Conservation (phyloP, 2,329 filamentous ascomycete genomes). For the Fusarium longipes region DNA sequence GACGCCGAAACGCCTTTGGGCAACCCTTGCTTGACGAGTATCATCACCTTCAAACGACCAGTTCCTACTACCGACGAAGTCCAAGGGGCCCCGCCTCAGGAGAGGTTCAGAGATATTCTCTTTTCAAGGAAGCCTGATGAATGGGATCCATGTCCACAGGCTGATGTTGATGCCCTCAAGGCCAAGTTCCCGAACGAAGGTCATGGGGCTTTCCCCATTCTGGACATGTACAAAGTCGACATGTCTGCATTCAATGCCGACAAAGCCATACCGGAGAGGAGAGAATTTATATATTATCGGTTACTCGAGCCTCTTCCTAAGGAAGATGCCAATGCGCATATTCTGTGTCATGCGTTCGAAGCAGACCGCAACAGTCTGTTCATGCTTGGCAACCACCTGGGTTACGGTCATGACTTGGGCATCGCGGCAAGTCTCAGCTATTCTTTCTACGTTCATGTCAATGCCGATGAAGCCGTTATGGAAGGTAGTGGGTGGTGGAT, state of each 20-base stretch:
- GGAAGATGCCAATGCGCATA: constrained; percentile 58
- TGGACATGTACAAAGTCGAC: constrained; percentile 67
- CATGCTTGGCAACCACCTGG: constrained; percentile 62
- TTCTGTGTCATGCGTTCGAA: constrained; percentile 62
- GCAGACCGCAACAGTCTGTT: constrained; percentile 66
- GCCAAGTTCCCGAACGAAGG: constrained; percentile 52
- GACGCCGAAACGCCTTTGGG: constrained; percentile 56
- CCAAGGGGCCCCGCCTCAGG: constrained; percentile 57
- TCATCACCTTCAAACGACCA: constrained; percentile 64
- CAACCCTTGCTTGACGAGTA: constrained; percentile 61
- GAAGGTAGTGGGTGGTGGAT: constrained; percentile 63
- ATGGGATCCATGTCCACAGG: constrained; percentile 60
- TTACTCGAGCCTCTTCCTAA: constrained; percentile 57
- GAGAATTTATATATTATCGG: constrained; percentile 63
- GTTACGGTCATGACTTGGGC: constrained; percentile 57
- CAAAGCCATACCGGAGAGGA: constrained; percentile 56
- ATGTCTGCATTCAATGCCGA: constrained; percentile 59
- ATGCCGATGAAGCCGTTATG: constrained; percentile 62
- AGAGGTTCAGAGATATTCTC: constrained; percentile 57
- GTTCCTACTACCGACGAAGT: constrained; percentile 51
- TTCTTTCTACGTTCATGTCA: constrained; percentile 64
- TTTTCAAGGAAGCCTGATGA: constrained; percentile 50
- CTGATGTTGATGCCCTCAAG: constrained; percentile 58
- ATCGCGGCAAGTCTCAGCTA: constrained; percentile 61
- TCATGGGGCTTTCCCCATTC: constrained; percentile 59